Conservation (phyloP, 2,329 filamentous ascomycete genomes). For the Salinomyces thailandicus region DNA sequence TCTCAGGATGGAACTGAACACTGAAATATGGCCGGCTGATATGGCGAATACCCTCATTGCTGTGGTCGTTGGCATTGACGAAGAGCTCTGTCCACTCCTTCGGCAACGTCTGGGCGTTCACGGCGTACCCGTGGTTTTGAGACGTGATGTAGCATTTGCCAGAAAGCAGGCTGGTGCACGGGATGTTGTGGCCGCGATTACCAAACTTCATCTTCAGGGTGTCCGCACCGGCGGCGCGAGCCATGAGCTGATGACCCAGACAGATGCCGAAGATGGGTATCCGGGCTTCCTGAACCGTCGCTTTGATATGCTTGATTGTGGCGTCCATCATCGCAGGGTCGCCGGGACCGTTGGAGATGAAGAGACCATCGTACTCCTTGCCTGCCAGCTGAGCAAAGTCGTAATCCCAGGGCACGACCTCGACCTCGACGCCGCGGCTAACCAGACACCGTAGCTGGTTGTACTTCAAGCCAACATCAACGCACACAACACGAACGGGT, state of each 20-base stretch:
- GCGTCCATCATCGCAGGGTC: slow-evolving; percentile 80
- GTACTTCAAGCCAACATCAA: slow-evolving; percentile 97
- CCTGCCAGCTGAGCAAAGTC: slow-evolving; percentile 68
- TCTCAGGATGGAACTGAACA: slow-evolving; percentile 99
- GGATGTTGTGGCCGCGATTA: slow-evolving; percentile 98
- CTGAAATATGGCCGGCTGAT: slow-evolving; percentile 82
- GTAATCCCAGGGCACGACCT: slow-evolving; percentile 94
- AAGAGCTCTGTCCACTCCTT: slow-evolving; percentile 86
- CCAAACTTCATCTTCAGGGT: slow-evolving; percentile 99
- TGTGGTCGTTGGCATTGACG: slow-evolving; percentile 95
- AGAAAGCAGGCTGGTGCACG: slow-evolving; percentile 84
- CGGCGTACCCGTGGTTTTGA: slow-evolving; percentile 96
- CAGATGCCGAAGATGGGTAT: slow-evolving; percentile 97
- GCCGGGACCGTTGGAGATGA: slow-evolving; percentile 97
- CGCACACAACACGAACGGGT: slow-evolving; percentile 73
- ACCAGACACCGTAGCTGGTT: slow-evolving; percentile 94
- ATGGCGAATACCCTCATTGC: slow-evolving; percentile 95
- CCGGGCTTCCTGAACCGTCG: slow-evolving; percentile 67
- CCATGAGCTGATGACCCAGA: slow-evolving; percentile 90
- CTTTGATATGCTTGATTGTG: slow-evolving; percentile 69
- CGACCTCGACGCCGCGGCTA: slow-evolving; percentile 79
- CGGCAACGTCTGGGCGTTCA: slow-evolving; percentile 72
- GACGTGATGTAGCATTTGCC: slow-evolving; percentile 97
- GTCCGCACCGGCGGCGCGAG: slow-evolving; percentile 73
- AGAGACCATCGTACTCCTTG: slow-evolving; percentile 87